Base-by-base conservation (phyloP, 208 protist species). In the Kentomonas sorsogonicus region DNA sequence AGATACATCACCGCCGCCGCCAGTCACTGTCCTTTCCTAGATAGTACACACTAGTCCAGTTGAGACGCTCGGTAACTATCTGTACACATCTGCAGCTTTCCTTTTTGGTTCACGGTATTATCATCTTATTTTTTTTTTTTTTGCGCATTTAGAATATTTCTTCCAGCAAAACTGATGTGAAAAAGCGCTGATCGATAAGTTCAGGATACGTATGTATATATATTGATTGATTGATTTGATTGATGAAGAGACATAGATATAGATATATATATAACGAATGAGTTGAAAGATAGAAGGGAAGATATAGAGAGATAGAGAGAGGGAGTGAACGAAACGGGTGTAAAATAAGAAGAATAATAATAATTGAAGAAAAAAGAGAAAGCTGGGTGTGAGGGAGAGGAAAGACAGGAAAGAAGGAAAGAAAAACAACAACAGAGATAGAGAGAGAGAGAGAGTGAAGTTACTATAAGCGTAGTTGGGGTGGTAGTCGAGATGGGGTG, bases 111-210 rank as follows among this genome's bases (percentile, higher is more conserved):
- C 27, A 52, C 31, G 5, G n/a, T 52, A n/a, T 29, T 31, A 6
- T 16, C 6, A 33, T 34, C 27, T 30, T 31, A 4, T 31, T 52
- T 52, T 52, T 52, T 52, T 52, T 27, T 52, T 52, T 48, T 48
- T 20, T 20, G 43, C 25, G n/a, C n/a, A n/a, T n/a, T n/a, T n/a
- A n/a, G n/a, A n/a, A n/a, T n/a, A n/a, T n/a, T n/a, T n/a, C n/a
- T n/a, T n/a, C n/a, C n/a, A n/a, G n/a, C n/a, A n/a, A n/a, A n/a
- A n/a, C n/a, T n/a, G n/a, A n/a, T n/a, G n/a, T n/a, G n/a, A n/a
- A n/a, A n/a, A n/a, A n/a, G n/a, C n/a, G n/a, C n/a, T n/a, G n/a
- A n/a, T n/a, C n/a, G n/a, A n/a, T n/a, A n/a, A n/a, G n/a, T n/a
- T n/a, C n/a, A n/a, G n/a, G n/a, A n/a, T n/a, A n/a, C n/a, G n/a